Evolutionary conservation across 2,329 filamentous ascomycete species (phyloP), one percentile per base, ranked within the genome.

Genomic region (Aspergillus oerlinghausenensis): DNA sequence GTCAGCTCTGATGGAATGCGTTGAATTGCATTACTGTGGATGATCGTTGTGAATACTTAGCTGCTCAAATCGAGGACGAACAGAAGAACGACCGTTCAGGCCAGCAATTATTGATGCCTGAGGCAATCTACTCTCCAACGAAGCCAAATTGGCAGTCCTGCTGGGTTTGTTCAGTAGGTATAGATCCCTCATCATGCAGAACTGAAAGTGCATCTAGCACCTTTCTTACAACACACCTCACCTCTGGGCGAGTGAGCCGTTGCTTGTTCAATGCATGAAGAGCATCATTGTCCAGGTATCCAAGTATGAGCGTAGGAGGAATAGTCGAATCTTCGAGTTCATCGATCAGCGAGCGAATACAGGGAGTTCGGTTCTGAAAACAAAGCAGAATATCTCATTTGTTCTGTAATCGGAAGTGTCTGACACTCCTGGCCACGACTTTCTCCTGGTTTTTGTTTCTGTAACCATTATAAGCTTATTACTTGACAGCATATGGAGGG

Each of bases 171-270:
- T 17, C 59, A 19, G 57, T 57, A 48, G 58, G 58, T 35, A 62
- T 54, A 40, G 60, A 63, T 23, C 52, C 51, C 21, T 52, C 55
- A 14, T 55, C 38, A 50, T 60, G 53, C 11, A 61, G 52, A n/a
- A 53, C 45, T 35, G 43, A 50, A 3, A 62, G 47, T 23, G 56
- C 60, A 43, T 62, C 55, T 19, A 63, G 52, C 29, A 32, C 10
- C 10, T 32, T 11, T 32, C 11, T 32, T 32, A 10, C 29, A 32
- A 32, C 10, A 32, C 11, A 45, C 19, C 25, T 45, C 21, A 45
- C 42, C 42, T 45, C 42, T 45, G 19, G 42, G 25, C 42, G 19
- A 45, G 42, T 45, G 23, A 45, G 42, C 3, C 42, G 42, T 9
- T 25, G 42, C 42, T 45, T 45, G 19, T 25, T 25, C 21, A 21